Evolutionary conservation across 768 basidiomycete species (phyloP), one percentile per base, ranked within the genome.

Genomic region (Rhizopogon salebrosus): DNA sequence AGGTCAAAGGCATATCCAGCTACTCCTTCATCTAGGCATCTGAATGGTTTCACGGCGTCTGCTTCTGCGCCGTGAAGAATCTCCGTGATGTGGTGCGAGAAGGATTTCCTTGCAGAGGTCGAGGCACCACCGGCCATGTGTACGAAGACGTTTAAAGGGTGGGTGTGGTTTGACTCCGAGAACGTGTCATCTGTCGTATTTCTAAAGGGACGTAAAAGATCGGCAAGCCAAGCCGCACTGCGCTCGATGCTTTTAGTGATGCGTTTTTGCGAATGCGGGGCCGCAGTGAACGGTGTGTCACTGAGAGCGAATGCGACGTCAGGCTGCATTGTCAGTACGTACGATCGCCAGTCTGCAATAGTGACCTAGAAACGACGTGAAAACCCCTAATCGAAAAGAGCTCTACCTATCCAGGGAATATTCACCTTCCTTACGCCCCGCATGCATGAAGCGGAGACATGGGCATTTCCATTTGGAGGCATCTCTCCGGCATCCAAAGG

Each of bases 251-350:
- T 84, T 63, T 91, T 92, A 24, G 79, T 83, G 5, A 84, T 66
- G 3, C 91, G 81, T 57, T 88, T 92, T 62, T 93, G 91, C 3
- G 89, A 91, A 55, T 82, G 78, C 0, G 86, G 81, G 0, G 81
- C 77, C 3, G 71, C 56, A 0, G 85, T 85, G 62, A 80, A 82
- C 0, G 89, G 87, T 0, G 73, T 82, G 53, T 93, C 90, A 1
- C 80, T 75, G 14, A 92, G 73, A 0, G 89, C 83, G 46, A 89
- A 73, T 11, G 88, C 80, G 14, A 92, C 53, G 57, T 93, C 89
- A 1, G 89, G 88, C 20, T 75, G 71, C 60, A 79, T 81, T 3
- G 74, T 64, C n/a, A 64, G 58, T 3, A 74, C 74, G 53, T 86
- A 83, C 0, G 67, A 60, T 10, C 73, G 73, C 84, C 87, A 91